Conservation (phyloP, 192 early-diverging fungal genomes). For the Linnemannia hyalina region DNA sequence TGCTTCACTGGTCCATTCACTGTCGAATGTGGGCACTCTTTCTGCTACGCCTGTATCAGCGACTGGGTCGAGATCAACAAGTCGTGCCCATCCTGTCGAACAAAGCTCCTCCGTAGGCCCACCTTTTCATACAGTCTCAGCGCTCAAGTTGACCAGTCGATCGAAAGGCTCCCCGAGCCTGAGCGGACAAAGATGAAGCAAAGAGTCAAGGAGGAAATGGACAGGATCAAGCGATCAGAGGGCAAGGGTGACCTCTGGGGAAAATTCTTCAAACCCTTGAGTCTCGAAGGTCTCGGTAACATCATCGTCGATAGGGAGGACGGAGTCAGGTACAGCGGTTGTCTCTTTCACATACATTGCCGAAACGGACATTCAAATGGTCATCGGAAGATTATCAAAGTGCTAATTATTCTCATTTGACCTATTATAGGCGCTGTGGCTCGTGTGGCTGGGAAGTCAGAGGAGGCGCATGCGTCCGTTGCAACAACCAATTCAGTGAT, state of each 20-base stretch:
- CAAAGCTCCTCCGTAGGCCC: conserved; percentile 42
- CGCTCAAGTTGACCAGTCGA: conserved; percentile 50
- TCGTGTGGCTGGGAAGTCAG: conserved; percentile 50
- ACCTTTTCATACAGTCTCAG: conserved; percentile 51
- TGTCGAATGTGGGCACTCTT: conserved; percentile 56
- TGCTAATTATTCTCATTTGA: neutral
- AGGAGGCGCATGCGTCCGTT: conserved; percentile 29
- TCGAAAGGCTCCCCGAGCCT: conserved; percentile 30
- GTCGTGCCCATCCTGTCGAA: conserved; percentile 57
- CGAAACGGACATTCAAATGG: too few species aligned
- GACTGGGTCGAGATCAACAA: conserved; percentile 54
- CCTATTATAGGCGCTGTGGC: conserved; percentile 31
- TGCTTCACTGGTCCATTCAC: conserved; percentile 56
- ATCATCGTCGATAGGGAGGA: conserved; percentile 44
- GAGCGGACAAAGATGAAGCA: conserved; percentile 18
- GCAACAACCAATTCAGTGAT: conserved; percentile 42
- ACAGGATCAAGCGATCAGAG: conserved; percentile 17
- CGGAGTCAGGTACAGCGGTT: conserved; percentile 49
- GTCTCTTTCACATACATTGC: neutral
- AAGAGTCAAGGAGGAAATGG: conserved; percentile 29
- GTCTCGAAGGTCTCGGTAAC: conserved; percentile 18
- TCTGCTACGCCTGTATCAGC: conserved; percentile 55
- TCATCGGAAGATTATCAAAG: too few species aligned
- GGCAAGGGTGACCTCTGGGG: conserved; percentile 33
- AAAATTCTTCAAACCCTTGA: conserved; percentile 23